Evolutionary conservation across 306 rosid genomes (phyloP), one percentile per base, ranked within the genome.

Genomic region (Cajanus cajan): DNA sequence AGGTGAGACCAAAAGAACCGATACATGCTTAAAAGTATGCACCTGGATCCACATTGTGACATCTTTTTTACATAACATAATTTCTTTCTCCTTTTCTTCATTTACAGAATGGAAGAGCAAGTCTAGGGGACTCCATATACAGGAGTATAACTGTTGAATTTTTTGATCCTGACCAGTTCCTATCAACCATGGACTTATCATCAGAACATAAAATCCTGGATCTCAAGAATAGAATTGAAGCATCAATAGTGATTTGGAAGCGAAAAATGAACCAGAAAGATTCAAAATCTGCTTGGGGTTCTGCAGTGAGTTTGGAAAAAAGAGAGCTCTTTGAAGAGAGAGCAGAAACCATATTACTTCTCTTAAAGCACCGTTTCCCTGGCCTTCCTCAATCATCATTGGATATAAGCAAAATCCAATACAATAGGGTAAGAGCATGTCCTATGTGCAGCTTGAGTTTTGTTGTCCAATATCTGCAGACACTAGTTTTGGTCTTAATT

Each of bases 241-340:
- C 99, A 10, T 96, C 99, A 51, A 93, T 96, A 77, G 91, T 91
- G 73, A 96, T 96, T 73, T 96, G 99, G 99, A 89, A 77, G 87
- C 59, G 99, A 80, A 96, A 96, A 86, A 93, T 93, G 98, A 84
- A 85, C 89, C 99, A 96, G 57, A 96, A 96, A 78, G 99, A 96
- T 62, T 77, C 83, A 7, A 96, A 96, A 85, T 91, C 99, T 5
- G 74, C 89, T 31, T 96, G 99, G 99, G 92, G 99, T 50, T 96
- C 98, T 13, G 97, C 93, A 14, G 94, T 96, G 48, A 96, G 97
- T 83, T 75, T 91, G 83, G 99, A 93, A 71, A 96, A 93, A 82
- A 89, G 99, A 83, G 99, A 93, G 44, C 92, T 96, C 18, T 95
- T 96, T 72, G 99, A 96, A 85, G 99, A 96, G 87, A 85, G 99